Conservation (phyloP, 1,284 basidiomycete genomes). For the Porodaedalea pini region DNA sequence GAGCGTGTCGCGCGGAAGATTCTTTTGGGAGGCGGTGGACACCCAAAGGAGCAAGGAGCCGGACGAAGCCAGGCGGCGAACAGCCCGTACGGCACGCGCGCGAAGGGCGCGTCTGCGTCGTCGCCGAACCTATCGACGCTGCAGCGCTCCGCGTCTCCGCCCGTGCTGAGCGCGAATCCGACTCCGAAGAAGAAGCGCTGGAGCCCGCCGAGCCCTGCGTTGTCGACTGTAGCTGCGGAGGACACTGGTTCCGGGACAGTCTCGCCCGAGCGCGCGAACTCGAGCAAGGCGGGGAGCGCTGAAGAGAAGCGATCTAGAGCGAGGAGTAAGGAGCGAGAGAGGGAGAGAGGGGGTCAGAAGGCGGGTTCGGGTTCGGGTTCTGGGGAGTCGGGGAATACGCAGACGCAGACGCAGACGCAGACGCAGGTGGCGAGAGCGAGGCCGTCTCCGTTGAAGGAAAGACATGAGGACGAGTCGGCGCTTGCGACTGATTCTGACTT, state of each 20-base stretch:
- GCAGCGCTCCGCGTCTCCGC: conserved; percentile 24
- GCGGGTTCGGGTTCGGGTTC: conserved; percentile 4
- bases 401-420: background rate
- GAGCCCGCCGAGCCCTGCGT: conserved; percentile 47
- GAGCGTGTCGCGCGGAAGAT: conserved; percentile 9
- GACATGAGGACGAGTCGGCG: conserved; percentile 10
- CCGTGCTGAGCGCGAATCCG: conserved; percentile 24
- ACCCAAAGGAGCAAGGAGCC: background rate
- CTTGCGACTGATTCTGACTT: conserved; percentile 11
- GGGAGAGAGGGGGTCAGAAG: background rate
- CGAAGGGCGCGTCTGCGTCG: conserved; percentile 48
- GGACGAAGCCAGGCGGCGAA: conserved; percentile 13
- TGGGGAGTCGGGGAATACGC: conserved; percentile 1
- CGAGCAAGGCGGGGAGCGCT: conserved; percentile 20
- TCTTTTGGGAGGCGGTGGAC: conserved; percentile 1
- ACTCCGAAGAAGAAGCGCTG: conserved; percentile 41
- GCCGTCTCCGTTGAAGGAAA: background rate
- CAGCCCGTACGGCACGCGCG: conserved; percentile 34
- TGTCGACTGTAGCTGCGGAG: conserved; percentile 44
- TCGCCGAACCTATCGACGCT: conserved; percentile 52
- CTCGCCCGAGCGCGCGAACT: conserved; percentile 27
- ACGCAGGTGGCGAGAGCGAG: background rate
- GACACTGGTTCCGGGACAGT: conserved; percentile 28
- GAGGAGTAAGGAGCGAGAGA: background rate
- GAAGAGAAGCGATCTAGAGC: background rate